Evolutionary conservation across 2,329 filamentous ascomycete genomes (phyloP).

Genomic region (Diaporthe nobilis): DNA sequence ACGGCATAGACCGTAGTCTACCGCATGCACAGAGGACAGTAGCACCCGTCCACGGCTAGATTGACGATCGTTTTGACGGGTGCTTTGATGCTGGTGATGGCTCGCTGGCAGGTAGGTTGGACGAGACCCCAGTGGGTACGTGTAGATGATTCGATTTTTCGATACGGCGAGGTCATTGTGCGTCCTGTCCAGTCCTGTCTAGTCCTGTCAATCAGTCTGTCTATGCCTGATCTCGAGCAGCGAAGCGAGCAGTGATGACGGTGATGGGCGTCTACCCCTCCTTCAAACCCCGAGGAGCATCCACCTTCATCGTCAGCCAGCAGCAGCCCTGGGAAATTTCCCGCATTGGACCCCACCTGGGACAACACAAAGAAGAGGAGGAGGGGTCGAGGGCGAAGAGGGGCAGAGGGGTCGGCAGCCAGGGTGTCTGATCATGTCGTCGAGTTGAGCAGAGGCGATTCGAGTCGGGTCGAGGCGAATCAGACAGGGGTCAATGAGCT

Average conservation of each 20-base stretch:
- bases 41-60: neutral
- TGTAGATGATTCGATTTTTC: neutral
- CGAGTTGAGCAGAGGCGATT: constrained; percentile 5
- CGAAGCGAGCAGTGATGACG: neutral
- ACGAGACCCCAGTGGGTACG: neutral
- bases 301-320: constrained; percentile 20
- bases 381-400: constrained; percentile 18
- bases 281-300: neutral
- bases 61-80: neutral
- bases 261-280: constrained; percentile 20
- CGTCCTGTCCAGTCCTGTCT: neutral
- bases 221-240: neutral
- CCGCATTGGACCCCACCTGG: constrained; percentile 2
- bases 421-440: neutral
- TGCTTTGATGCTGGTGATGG: constrained; percentile 1
- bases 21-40: neutral
- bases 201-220: neutral
- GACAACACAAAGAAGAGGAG: constrained; percentile 18
- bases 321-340: constrained; percentile 16
- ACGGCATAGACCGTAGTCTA: neutral
- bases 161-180: neutral
- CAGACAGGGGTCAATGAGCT: neutral
- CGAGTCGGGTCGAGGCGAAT: constrained; percentile 11
- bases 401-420: neutral
- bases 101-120: neutral